phyloP scores from a whole-genome alignment of 257 asterid genomes.

The Petunia axillaris region DNA sequence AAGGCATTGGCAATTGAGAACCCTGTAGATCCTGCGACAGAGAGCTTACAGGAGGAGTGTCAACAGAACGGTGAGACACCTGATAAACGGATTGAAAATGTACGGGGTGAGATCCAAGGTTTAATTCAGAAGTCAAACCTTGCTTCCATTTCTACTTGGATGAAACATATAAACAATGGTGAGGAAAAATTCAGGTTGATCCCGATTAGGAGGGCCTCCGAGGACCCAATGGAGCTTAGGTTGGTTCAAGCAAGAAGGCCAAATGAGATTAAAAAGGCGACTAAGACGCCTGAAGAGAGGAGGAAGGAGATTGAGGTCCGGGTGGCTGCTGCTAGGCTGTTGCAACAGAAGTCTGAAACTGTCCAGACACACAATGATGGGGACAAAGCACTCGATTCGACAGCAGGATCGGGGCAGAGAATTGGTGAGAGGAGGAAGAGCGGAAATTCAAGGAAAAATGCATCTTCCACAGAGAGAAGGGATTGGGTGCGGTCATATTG shows the following conservation, averaged over 20 bases:
- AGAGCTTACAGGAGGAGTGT: conserved; percentile 76
- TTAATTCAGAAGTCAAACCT: conserved; percentile 79
- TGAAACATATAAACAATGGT: conserved; percentile 69
- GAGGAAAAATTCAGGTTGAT: conserved; percentile 75
- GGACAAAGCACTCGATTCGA: conserved; percentile 54
- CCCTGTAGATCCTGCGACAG: conserved; percentile 88
- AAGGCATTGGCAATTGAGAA: conserved; percentile 74
- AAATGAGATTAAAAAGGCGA: conserved; percentile 74
- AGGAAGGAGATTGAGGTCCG: conserved; percentile 88
- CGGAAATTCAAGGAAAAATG: conserved; percentile 54
- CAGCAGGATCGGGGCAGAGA: conserved; percentile 52
- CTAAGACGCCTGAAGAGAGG: conserved; percentile 77
- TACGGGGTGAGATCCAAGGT: conserved; percentile 63
- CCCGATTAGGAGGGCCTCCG: conserved; percentile 68
- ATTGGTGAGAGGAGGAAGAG: conserved; percentile 59
- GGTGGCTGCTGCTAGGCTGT: conserved; percentile 80
- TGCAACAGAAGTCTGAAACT: conserved; percentile 71
- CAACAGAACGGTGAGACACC: conserved; percentile 66
- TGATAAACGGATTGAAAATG: conserved; percentile 58
- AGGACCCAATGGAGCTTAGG: conserved; percentile 82
- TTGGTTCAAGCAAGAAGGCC: conserved; percentile 66
- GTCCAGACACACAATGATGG: conserved; percentile 44
- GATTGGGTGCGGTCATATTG: conserved; percentile 65
- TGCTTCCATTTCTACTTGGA: conserved; percentile 74
- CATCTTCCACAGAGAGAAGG: conserved; percentile 67